Evolutionary conservation across 225 moss, liverwort and hornwort species (phyloP), one percentile per base, ranked within the genome.

Genomic region (Pleurozium schreberi): DNA sequence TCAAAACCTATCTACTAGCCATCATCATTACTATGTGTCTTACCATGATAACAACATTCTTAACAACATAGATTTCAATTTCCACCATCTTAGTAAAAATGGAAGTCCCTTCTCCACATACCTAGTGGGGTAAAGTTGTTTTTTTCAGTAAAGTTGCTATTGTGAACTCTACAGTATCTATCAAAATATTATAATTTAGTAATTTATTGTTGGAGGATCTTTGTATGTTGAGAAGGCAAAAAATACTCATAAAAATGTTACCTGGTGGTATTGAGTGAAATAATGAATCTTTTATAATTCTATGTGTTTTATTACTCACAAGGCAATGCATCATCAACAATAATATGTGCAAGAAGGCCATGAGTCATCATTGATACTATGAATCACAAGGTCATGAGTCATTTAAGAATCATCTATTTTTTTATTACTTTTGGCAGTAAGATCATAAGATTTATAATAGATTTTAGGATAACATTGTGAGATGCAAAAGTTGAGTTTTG

Each of bases 241-340:
- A 31, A 9, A 30, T 2, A 31, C 14, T 31, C 2, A 19, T 31
- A 30, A 28, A 15, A 73, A 73, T 30, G 9, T 28, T 28, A 27
- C 27, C 3, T 27, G 1, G 10, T 73, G 10, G 45, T 1, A 2
- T 0, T 8, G 0, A n/a, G n/a, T n/a, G 5, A 73, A 3, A 3
- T 45, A 73, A 18, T 73, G 17, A 73, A 45, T 73, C 10, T 28
- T 28, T 28, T 1, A 43, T 71, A 10, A 43, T 43, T 43, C 1
- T 71, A 43, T 5, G 17, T 10, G 10, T 71, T 43, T 27, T 27
- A 71, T 25, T 14, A 14, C 1, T 42, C n/a, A n/a, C n/a, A n/a
- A n/a, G n/a, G n/a, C n/a, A n/a, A n/a, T n/a, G n/a, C n/a, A n/a
- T n/a, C n/a, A n/a, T n/a, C n/a, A n/a, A n/a, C 26, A 43, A 9